A percentile compares a stretch with the other conserved stretches of the same genome.
phyloP scores from a whole-genome alignment of 805 yeast genomes.

The Saturnispora zaruensis region DNA sequence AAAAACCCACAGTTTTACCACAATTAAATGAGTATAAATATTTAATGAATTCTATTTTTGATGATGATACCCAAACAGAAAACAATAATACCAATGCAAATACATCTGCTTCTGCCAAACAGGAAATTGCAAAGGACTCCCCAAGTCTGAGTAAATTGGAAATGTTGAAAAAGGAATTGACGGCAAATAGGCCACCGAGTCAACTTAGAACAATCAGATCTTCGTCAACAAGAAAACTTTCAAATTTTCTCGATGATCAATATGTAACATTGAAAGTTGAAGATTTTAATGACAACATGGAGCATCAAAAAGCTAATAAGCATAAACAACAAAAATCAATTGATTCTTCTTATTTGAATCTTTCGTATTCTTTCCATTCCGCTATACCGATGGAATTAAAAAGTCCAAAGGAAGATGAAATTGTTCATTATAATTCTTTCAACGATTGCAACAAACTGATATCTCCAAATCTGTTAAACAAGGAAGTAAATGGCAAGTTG shows the following conservation, averaged over 20 bases:
- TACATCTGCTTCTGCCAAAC: neutral
- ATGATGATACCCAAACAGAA: conserved; percentile 7
- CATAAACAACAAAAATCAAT: conserved; percentile 19
- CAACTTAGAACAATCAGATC: conserved; percentile 18
- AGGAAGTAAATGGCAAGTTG: neutral
- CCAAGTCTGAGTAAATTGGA: conserved; percentile 20
- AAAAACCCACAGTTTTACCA: neutral
- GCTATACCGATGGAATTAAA: conserved; percentile 25
- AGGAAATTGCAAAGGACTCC: neutral
- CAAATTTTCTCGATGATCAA: conserved; percentile 18
- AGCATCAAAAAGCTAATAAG: neutral
- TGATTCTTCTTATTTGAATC: conserved; percentile 20
- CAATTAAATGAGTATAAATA: conserved; percentile 25
- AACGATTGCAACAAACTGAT: neutral
- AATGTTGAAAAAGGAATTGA: conserved; percentile 12
- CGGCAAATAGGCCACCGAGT: conserved; percentile 3
- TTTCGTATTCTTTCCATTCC: conserved; percentile 25
- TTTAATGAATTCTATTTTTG: conserved; percentile 27
- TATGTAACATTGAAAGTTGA: conserved; percentile 13
- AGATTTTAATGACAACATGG: conserved; percentile 13
- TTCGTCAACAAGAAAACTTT: conserved; percentile 23
- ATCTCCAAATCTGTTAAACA: neutral
- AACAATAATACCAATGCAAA: neutral
- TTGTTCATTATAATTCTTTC: conserved; percentile 8
- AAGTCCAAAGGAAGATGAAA: conserved; percentile 19